A percentile compares a stretch with the other conserved stretches of the same genome.
phyloP scores from a whole-genome alignment of 176 grass and related monocot genomes.

The Juncus inflexus region DNA sequence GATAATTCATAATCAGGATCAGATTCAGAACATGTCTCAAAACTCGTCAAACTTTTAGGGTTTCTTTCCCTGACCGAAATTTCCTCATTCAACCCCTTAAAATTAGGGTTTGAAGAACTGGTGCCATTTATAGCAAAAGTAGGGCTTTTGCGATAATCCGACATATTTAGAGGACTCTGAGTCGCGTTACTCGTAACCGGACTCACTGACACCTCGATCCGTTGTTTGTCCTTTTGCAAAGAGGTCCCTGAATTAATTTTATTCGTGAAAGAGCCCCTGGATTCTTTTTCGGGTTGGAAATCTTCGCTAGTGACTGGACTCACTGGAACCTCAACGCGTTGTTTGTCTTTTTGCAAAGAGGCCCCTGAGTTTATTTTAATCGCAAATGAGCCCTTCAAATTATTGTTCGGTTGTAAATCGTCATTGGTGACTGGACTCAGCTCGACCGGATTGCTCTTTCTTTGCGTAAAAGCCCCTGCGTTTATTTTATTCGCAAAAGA shows the following conservation, averaged over 20 bases:
- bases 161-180: constrained; percentile 9
- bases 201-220: background rate
- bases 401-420: constrained; percentile 18
- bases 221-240: too few species aligned
- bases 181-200: constrained; percentile 10
- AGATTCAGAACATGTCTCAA: constrained; percentile 35
- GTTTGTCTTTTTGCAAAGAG: background rate
- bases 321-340: constrained; percentile 31
- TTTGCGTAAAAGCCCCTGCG: constrained; percentile 3
- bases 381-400: constrained; percentile 26
- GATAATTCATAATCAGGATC: constrained; percentile 48
- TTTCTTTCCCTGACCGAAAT: constrained; percentile 33
- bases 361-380: background rate
- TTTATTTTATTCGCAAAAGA: constrained; percentile 37
- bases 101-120: constrained; percentile 19
- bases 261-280: constrained; percentile 27
- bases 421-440: constrained; percentile 20
- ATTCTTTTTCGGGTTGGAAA: constrained; percentile 28
- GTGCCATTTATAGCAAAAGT: constrained; percentile 59
- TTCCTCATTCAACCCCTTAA: constrained; percentile 19
- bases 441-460: background rate
- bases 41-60: constrained; percentile 39
- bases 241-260: background rate
- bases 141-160: constrained; percentile 55
- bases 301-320: constrained; percentile 40